phyloP scores from a whole-genome alignment of 495 filamentous ascomycete species.

The Trichoderma erinaceum region DNA sequence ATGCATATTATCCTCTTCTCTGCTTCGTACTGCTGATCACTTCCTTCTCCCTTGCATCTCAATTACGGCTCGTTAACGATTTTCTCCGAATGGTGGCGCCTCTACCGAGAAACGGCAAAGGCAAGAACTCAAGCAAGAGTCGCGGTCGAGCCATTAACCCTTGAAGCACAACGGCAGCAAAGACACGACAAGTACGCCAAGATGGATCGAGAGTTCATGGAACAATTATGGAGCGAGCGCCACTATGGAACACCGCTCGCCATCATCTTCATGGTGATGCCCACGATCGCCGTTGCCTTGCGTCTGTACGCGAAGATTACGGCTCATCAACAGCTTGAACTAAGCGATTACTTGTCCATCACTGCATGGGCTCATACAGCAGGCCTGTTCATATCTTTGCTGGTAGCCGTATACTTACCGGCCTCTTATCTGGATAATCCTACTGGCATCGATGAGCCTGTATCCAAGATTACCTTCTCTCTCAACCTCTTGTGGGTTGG shows the following conservation, averaged over 20 bases:
- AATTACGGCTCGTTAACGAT: neutral
- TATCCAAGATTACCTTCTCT: constrained; percentile 17
- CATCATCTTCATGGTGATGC: constrained; percentile 16
- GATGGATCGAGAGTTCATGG: constrained; percentile 13
- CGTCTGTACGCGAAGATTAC: constrained; percentile 15
- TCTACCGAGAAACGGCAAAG: neutral
- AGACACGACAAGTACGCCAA: neutral
- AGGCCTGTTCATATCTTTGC: constrained; percentile 14
- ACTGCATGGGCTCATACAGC: constrained; percentile 11
- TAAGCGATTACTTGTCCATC: constrained; percentile 17
- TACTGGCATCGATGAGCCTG: constrained; percentile 13
- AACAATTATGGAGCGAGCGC: constrained; percentile 15
- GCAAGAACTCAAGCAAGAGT: neutral
- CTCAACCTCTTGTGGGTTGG: constrained; percentile 15
- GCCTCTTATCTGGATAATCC: constrained; percentile 13
- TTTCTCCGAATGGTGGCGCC: neutral
- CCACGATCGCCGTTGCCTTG: constrained; percentile 13
- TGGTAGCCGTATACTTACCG: constrained; percentile 11
- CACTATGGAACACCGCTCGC: constrained; percentile 15
- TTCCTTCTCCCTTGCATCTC: constrained; percentile 6
- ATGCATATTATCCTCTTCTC: constrained; percentile 10
- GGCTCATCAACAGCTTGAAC: constrained; percentile 7
- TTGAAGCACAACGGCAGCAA: neutral
- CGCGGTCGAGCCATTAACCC: neutral
- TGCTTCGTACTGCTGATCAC: neutral